Base-by-base conservation (phyloP, 352 stramenopile species). In the Phytopythium mirpurense region DNA sequence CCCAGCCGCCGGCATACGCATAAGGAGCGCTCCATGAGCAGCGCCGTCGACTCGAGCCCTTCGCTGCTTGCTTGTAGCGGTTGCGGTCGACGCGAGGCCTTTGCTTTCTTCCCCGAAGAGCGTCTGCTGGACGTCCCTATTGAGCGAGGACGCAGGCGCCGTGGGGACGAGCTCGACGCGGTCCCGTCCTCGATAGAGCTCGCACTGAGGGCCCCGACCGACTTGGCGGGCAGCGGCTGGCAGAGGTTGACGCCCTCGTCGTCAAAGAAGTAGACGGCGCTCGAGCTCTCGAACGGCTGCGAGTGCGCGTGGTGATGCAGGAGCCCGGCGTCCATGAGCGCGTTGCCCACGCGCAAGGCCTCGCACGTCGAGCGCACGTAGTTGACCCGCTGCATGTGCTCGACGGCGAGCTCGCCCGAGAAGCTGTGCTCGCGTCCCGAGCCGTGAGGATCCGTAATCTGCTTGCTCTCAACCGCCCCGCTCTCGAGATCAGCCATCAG, bases 1-100 rank as follows among this genome's bases (percentile, higher is more conserved):
- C 75, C 75, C 19, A 86, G 56, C 36, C 82, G 76, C n/a, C 77
- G 70, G 43, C 74, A 88, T 6, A 60, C 54, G 26, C 77, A 86
- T 15, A 69, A 47, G 6, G 72, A 70, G 48, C 79, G 74, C 21
- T 80, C 67, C 18, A 75, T 58, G 6, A 79, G 43, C 11, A 67
- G 68, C 50, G 68, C 54, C 15, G 81, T 68, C 1, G 68, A 85
- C 38, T 78, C 63, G 27, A 68, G 72, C 18, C 65, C 54, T 19
- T 56, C 62, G 26, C 52, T 68, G 40, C 64, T 65, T 16, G 48
- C 63, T 1, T 37, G n/a, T n/a, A n/a, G n/a, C n/a, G n/a, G 40
- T 0, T 40, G 48, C 10, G 41, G 49, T 1, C 46, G 54, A 57
- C 42, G 65, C 43, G 53, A 62, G 52, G 50, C 57, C 26, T 62